Conservation (phyloP, 345 rosid species). For the Rubroshorea leprosula region DNA sequence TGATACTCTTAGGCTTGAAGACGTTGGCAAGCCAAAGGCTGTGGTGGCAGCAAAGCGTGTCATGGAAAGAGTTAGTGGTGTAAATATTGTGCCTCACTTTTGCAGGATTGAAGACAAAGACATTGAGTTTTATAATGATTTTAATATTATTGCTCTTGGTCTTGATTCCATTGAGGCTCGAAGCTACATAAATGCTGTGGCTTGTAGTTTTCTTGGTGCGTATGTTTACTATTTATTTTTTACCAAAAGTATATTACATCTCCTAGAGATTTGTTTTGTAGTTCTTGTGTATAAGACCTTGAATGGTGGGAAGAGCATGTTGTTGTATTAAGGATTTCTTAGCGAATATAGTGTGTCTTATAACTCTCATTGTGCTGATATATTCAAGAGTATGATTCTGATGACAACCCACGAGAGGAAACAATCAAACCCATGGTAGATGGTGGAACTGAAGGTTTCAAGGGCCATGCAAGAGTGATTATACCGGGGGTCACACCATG, state of each 20-base stretch:
- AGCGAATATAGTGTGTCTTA: constrained; percentile 15
- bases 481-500: constrained; percentile 89
- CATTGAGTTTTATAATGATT: constrained; percentile 66
- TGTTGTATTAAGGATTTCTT: too few species aligned
- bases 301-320: too few species aligned
- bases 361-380: constrained; percentile 20
- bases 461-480: constrained; percentile 97
- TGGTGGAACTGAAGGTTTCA: constrained; percentile 99
- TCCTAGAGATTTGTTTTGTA: too few species aligned
- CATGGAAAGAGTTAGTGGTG: constrained; percentile 89
- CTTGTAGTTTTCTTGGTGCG: constrained; percentile 95
- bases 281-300: too few species aligned
- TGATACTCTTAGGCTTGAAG: constrained; percentile 57
- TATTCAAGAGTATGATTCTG: constrained; percentile 63
- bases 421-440: constrained; percentile 91
- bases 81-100: constrained; percentile 85
- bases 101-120: constrained; percentile 96
- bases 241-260: too few species aligned
- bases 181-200: constrained; percentile 83
- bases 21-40: constrained; percentile 96
- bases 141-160: constrained; percentile 86
- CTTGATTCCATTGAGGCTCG: constrained; percentile 97
- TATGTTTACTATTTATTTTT: constrained; percentile 10
- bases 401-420: constrained; percentile 67
- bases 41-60: constrained; percentile 97